Percentiles rank a stretch among this genome's conserved stretches.
phyloP scores from a whole-genome alignment of 345 rosid genomes.

The Erysimum cheiranthoides region DNA sequence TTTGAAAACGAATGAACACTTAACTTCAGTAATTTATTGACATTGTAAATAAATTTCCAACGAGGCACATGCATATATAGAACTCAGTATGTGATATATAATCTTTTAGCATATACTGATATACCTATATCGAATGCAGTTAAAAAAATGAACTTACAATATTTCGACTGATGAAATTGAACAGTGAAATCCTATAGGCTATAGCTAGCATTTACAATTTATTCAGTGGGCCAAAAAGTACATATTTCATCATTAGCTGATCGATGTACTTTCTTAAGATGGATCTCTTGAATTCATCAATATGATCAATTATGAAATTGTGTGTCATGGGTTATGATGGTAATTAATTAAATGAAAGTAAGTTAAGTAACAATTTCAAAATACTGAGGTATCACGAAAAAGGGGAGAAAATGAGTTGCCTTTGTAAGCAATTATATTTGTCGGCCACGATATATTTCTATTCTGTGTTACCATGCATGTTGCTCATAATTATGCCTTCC shows the following conservation, averaged over 20 bases:
- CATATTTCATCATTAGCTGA: background rate
- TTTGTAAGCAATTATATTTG: slow-evolving; percentile 36
- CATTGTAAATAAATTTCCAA: background rate
- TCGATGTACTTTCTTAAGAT: background rate
- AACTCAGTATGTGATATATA: slow-evolving; percentile 7
- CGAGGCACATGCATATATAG: background rate
- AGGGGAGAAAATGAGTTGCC: slow-evolving; percentile 39
- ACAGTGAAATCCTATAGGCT: slow-evolving; percentile 2
- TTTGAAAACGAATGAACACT: background rate
- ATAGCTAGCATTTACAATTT: background rate
- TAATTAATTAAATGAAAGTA: background rate
- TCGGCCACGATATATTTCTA: slow-evolving; percentile 44
- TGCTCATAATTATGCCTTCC: slow-evolving; percentile 23
- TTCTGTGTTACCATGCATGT: slow-evolving; percentile 26
- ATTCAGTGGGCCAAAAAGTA: slow-evolving; percentile 3
- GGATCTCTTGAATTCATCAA: background rate
- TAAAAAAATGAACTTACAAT: background rate
- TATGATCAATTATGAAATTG: background rate
- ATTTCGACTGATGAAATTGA: background rate
- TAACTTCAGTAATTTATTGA: slow-evolving; percentile 2
- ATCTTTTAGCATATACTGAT: background rate
- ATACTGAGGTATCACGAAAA: slow-evolving; percentile 16
- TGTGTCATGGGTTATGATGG: slow-evolving; percentile 22
- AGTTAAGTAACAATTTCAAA: background rate
- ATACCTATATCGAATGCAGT: background rate